Conservation (phyloP, 192 early-diverging fungal species). For the Coemansia asiatica region DNA sequence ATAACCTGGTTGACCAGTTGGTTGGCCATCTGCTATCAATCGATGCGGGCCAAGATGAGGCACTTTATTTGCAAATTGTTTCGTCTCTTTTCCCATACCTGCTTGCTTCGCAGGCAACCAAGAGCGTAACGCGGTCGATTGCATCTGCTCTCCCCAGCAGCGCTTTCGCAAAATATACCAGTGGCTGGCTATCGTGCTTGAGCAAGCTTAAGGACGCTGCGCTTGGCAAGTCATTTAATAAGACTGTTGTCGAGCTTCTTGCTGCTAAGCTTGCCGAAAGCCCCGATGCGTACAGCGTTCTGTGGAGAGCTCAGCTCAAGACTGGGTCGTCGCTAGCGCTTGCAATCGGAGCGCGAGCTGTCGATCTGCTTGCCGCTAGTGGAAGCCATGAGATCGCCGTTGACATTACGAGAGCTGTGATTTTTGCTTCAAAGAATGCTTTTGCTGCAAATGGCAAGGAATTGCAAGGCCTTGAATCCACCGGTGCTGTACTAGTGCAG, state of each 20-base stretch:
- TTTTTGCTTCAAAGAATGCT: slow-evolving; percentile 14
- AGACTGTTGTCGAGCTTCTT: slow-evolving; percentile 7
- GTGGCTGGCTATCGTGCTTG: slow-evolving; percentile 36
- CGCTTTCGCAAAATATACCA: slow-evolving; percentile 1
- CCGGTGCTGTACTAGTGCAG: slow-evolving; percentile 6
- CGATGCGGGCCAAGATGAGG: slow-evolving; percentile 5
- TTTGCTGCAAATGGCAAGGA: background rate
- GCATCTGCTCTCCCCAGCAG: slow-evolving; percentile 4
- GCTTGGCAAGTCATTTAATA: slow-evolving; percentile 13
- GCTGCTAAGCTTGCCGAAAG: slow-evolving; percentile 20
- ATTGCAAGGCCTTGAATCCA: background rate
- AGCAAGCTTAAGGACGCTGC: background rate
- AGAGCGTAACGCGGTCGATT: slow-evolving; percentile 18
- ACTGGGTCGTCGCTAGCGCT: slow-evolving; percentile 5
- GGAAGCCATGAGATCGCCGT: slow-evolving; percentile 9
- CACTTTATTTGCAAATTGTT: slow-evolving; percentile 7
- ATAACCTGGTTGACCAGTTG: slow-evolving; percentile 4
- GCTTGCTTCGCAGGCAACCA: background rate
- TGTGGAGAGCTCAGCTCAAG: slow-evolving; percentile 29
- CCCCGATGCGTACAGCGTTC: background rate
- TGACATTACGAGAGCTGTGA: slow-evolving; percentile 10
- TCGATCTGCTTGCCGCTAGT: slow-evolving; percentile 12
- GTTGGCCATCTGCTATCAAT: slow-evolving; percentile 19
- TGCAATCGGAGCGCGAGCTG: slow-evolving; percentile 31
- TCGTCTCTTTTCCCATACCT: slow-evolving; percentile 30